phyloP scores from a whole-genome alignment of 2,329 filamentous ascomycete species.

The Neonectria punicea region DNA sequence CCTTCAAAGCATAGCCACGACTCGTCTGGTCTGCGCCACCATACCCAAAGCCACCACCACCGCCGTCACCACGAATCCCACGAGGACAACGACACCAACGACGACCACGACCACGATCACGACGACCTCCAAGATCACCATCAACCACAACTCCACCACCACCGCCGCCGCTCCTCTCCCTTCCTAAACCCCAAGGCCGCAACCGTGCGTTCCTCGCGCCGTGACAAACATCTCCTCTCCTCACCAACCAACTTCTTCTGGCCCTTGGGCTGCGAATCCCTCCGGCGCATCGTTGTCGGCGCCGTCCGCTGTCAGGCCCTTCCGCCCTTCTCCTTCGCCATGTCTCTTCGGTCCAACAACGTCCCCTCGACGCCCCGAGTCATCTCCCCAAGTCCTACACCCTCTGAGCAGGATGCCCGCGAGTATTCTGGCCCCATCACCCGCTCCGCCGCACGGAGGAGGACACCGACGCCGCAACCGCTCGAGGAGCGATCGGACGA shows the following conservation, averaged over 20 bases:
- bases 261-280: slow-evolving; percentile 59
- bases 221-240: slow-evolving; percentile 62
- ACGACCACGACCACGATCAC: slow-evolving; percentile 29
- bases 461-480: slow-evolving; percentile 65
- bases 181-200: slow-evolving; percentile 24
- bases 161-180: slow-evolving; percentile 28
- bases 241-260: slow-evolving; percentile 46
- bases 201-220: slow-evolving; percentile 55
- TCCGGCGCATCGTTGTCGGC: slow-evolving; percentile 65
- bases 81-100: slow-evolving; percentile 29
- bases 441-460: slow-evolving; percentile 74
- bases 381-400: slow-evolving; percentile 86
- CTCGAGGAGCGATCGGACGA: slow-evolving; percentile 69
- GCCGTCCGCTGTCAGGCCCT: slow-evolving; percentile 66
- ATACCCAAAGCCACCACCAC: slow-evolving; percentile 15
- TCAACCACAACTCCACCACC: slow-evolving; percentile 34
- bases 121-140: slow-evolving; percentile 33
- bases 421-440: slow-evolving; percentile 78
- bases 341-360: slow-evolving; percentile 62
- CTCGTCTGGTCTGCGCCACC: slow-evolving; percentile 18
- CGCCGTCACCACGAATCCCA: slow-evolving; percentile 30
- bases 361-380: slow-evolving; percentile 86
- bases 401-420: slow-evolving; percentile 46
- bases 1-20: slow-evolving; percentile 36
- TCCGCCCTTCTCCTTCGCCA: slow-evolving; percentile 66